Base-by-base conservation (phyloP, 768 basidiomycete species). In the Panaeolus papilionaceus region DNA sequence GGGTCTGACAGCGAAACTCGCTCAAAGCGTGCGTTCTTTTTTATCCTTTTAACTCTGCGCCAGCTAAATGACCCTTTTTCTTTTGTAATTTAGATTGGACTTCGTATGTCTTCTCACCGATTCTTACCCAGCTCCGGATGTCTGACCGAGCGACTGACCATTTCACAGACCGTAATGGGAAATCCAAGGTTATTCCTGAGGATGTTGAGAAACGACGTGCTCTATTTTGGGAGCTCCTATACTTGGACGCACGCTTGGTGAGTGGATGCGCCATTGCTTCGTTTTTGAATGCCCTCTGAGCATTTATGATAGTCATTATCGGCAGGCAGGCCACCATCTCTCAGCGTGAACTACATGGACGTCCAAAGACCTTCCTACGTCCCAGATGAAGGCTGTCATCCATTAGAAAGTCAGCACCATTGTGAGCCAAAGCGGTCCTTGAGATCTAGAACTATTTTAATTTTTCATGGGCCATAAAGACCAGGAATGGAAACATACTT, bases 401-500 rank as follows among this genome's bases (percentile, higher is more conserved):
- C 76, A 26, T 76, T 77, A 7, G 80, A 81, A 62, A 81, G 79
- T 51, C 71, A 78, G 38, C 83, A 84, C 66, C 79, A 81, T 58
- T 85, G 84, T 83, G 65, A 68, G 83, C 73, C n/a, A 12, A 42
- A 49, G 51, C 37, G 10, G 12, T 42, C 44, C 18, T 12, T 65
- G 6, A 10, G 37, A 44, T 68, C 39, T 69, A 45, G n/a, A 58
- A 45, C 26, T 68, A 23, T 28, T 61, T 64, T 70, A 67, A 44
- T 54, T 64, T 23, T 75, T 38, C 70, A 68, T 61, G 16, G 54
- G 12, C 14, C 26, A 7, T 5, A 26, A 65, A 91, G 90, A 88
- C 76, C 89, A 89, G 72, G 85, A 88, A 79, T 92, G 90, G 90
- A 90, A 89, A 72, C 88, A 91, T 70, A 82, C 83, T 0, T 91